phyloP scores from a whole-genome alignment of 164 flowering plant genomes.

The Macadamia tetraphylla region DNA sequence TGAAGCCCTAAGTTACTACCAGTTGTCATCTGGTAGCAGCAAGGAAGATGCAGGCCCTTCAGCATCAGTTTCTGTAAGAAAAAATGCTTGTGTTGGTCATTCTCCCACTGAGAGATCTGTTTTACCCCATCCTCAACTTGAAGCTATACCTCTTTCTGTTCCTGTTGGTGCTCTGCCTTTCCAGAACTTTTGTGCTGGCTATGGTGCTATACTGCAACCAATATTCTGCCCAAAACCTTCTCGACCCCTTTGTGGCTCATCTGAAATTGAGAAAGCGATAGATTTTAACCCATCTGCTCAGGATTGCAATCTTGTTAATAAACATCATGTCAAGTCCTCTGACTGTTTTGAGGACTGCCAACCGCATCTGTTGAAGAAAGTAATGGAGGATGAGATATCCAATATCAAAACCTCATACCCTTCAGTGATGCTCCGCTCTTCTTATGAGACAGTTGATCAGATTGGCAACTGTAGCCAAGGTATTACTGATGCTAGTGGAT shows the following conservation, averaged over 20 bases:
- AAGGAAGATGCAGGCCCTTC: conserved; percentile 12
- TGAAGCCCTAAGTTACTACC: conserved; percentile 9
- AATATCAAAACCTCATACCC: conserved; percentile 10
- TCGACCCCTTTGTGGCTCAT: conserved; percentile 13
- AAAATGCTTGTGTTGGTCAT: conserved; percentile 13
- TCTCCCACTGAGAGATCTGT: conserved; percentile 9
- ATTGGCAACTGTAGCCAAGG: conserved; percentile 5
- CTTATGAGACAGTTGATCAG: not conserved
- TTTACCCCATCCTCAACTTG: conserved; percentile 21
- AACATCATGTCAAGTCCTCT: conserved; percentile 2
- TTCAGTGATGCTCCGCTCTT: not conserved
- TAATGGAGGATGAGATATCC: not conserved
- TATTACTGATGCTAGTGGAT: conserved; percentile 12
- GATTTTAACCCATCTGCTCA: conserved; percentile 15
- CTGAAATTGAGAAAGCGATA: conserved; percentile 7
- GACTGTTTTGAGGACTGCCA: not conserved
- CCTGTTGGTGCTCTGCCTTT: conserved; percentile 26
- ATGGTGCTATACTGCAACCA: conserved; percentile 19
- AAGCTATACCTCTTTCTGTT: conserved; percentile 12
- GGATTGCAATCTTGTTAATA: not conserved
- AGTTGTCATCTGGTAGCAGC: conserved; percentile 10
- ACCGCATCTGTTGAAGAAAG: conserved; percentile 2
- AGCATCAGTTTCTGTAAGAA: not conserved
- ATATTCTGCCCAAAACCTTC: conserved; percentile 20
- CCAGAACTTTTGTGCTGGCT: conserved; percentile 21